These are phyloP conservation scores for Fusarium chlamydosporum DNA, from an alignment of 2,329 filamentous ascomycete species.

Conservation along the genomic window DNA sequence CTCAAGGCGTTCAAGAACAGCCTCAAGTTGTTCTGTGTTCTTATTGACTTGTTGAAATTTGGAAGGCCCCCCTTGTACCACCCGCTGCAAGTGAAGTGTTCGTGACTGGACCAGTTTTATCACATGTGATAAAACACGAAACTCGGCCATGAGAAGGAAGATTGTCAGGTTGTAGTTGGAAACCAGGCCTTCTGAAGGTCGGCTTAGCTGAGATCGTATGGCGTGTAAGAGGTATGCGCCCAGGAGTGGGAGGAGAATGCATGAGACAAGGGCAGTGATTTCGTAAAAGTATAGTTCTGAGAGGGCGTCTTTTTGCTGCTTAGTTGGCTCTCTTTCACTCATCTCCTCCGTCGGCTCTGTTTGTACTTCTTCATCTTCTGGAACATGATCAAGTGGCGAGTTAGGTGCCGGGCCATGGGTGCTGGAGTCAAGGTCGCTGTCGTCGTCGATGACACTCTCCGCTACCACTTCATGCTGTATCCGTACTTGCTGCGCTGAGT, in stretches of 20 bases:
- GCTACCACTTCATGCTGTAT: constrained; percentile 63
- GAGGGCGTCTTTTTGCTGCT: constrained; percentile 59
- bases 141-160: constrained; percentile 88
- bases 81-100: constrained; percentile 84
- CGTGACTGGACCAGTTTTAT: constrained; percentile 83
- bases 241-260: constrained; percentile 82
- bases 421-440: constrained; percentile 59
- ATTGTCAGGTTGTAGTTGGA: constrained; percentile 95
- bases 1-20: constrained; percentile 76
- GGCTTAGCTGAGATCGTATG: constrained; percentile 83
- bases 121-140: constrained; percentile 85
- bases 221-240: constrained; percentile 88
- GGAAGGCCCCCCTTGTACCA: constrained; percentile 71
- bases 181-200: constrained; percentile 87
- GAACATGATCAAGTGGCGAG: constrained; percentile 59
- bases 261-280: constrained; percentile 78
- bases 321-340: constrained; percentile 27
- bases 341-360: constrained; percentile 39
- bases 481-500: constrained; percentile 75
- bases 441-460: constrained; percentile 61
- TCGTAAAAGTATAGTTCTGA: constrained; percentile 82
- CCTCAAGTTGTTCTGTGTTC: constrained; percentile 62
- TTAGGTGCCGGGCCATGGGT: constrained; percentile 38
- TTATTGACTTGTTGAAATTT: constrained; percentile 50
- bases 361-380: constrained; percentile 56